Base-by-base conservation (phyloP, 129 eudicot species). In the Ambrosia trifida region DNA sequence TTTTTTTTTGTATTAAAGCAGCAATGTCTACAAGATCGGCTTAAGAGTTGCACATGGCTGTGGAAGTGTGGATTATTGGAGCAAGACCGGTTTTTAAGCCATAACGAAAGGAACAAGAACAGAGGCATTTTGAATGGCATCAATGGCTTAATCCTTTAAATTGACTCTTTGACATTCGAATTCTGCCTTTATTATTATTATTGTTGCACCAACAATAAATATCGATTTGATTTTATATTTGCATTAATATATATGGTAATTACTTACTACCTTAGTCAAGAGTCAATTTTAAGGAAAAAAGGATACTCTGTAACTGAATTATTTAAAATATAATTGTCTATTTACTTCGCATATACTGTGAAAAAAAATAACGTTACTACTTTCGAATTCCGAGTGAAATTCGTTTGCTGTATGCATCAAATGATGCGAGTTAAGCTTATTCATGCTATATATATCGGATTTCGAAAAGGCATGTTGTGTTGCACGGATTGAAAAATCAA, bases 1-100 rank as follows among this genome's bases (percentile, higher is more conserved):
- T 4, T 50, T 46, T 19, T 59, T 50, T 46, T 19, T 59, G 14
- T 28, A 32, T 45, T 2, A 53, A 19, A 73, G 50, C 62, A 73
- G 70, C 60, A 63, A 50, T 19, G 18, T 47, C 30, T 49, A 35
- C 32, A 50, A 19, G 14, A 64, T 41, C 71, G 31, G 71, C 50
- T 18, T 13, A 19, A 49, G 70, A 6, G 70, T 28, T 56, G 38
- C 57, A 7, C 51, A 7, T 11, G 60, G 57, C 66, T 70, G 28
- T 40, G 66, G 75, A 70, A 45, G 54, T 70, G 28, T 40, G 66
- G 75, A 70, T 36, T 10, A 32, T 28, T 51, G 19, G 56, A 47
- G 17, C 13, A 68, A 49, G 45, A 18, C 61, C 5, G 56, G 62
- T 16, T n/a, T 49, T 10, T 17, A 14, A 57, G 30, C 66, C 17